These are phyloP conservation scores for Fusarium sp. DNA, from an alignment of 2,329 filamentous ascomycete species.

Conservation along the genomic window DNA sequence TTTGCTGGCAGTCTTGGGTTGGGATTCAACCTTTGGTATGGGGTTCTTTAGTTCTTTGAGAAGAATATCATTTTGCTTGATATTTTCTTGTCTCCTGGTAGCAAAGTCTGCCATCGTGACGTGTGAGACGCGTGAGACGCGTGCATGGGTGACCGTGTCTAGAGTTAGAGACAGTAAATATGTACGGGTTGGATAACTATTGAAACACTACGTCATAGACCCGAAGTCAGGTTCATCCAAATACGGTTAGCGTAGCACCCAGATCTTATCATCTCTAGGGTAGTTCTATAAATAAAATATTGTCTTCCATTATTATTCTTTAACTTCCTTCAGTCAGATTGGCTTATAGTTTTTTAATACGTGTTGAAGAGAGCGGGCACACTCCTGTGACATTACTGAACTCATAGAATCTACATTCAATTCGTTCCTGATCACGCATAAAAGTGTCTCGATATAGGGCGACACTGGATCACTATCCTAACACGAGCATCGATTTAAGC, in stretches of 20 bases:
- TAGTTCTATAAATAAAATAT: background rate
- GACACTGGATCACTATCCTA: too few relatives aligned
- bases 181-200: accelerated
- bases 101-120: constrained; percentile 9
- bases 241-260: background rate
- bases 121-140: background rate
- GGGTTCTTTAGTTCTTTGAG: constrained; percentile 6
- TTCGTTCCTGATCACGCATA: too few relatives aligned
- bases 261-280: background rate
- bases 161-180: too few relatives aligned
- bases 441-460: too few relatives aligned
- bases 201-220: background rate
- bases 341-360: accelerated
- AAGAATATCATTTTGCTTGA: constrained; percentile 11
- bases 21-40: background rate
- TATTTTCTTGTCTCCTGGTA: background rate
- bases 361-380: too few relatives aligned
- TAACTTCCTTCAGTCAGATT: background rate
- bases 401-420: too few relatives aligned
- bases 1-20: background rate
- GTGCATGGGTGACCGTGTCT: too few relatives aligned
- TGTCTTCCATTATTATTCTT: too few relatives aligned
- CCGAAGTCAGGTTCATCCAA: accelerated
- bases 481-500: background rate
- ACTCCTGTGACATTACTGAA: too few relatives aligned